Conservation (phyloP, 2,329 filamentous ascomycete species). For the Paecilomyces formosus region DNA sequence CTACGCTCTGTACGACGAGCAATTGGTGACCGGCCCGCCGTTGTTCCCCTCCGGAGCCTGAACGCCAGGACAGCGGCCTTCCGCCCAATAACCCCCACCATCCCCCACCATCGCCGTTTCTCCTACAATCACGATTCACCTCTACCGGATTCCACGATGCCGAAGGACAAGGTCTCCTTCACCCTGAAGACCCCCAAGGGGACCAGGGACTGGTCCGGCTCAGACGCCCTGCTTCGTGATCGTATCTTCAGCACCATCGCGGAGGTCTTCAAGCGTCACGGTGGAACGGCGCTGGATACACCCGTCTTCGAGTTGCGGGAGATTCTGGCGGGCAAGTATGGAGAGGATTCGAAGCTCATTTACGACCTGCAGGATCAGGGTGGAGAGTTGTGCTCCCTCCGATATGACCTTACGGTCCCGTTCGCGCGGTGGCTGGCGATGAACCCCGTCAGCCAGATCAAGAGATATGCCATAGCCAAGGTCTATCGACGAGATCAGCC, state of each 20-base stretch:
- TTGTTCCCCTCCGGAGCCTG: slow-evolving; percentile 9
- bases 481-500: slow-evolving; percentile 78
- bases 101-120: slow-evolving; percentile 11
- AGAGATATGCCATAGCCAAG: slow-evolving; percentile 92
- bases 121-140: slow-evolving; percentile 7
- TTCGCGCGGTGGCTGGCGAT: slow-evolving; percentile 90
- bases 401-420: slow-evolving; percentile 82
- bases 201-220: slow-evolving; percentile 77
- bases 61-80: slow-evolving; percentile 4
- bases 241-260: slow-evolving; percentile 71
- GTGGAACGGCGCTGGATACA: slow-evolving; percentile 71
- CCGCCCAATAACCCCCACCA: slow-evolving; percentile 7
- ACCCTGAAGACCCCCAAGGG: slow-evolving; percentile 86
- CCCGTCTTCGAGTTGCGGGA: slow-evolving; percentile 80
- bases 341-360: slow-evolving; percentile 86
- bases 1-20: slow-evolving; percentile 22
- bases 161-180: slow-evolving; percentile 40
- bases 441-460: slow-evolving; percentile 80
- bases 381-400: slow-evolving; percentile 74
- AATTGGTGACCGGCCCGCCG: slow-evolving; percentile 14
- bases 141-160: slow-evolving; percentile 5
- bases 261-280: slow-evolving; percentile 75
- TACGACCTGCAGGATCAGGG: slow-evolving; percentile 85
- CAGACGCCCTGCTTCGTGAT: slow-evolving; percentile 72
- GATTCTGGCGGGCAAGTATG: slow-evolving; percentile 82